Evolutionary conservation across 768 basidiomycete species (phyloP), one percentile per base, ranked within the genome.

Genomic region (Panellus pusillus): DNA sequence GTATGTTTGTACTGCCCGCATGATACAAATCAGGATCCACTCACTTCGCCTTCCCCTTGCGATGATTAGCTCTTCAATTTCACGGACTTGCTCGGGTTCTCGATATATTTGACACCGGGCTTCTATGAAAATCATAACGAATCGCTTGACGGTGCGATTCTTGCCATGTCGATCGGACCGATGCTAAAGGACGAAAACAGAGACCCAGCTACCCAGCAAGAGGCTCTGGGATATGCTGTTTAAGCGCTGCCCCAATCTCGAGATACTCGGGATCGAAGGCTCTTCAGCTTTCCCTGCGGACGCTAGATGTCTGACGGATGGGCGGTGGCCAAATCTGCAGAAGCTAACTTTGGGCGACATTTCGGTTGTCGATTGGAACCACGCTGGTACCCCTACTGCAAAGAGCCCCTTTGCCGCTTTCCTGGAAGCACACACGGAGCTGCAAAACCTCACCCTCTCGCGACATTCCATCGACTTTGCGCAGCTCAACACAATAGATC

Each of bases 161-260:
- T 3, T 14, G 27, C 11, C 35, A 9, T 17, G 41, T 27, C 32
- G 31, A 18, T 7, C 38, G 1, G 9, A 20, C 17, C 20, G n/a
- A 24, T 28, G 17, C 18, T 44, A 20, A 41, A 24, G 11, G 28
- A 18, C 62, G 8, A 9, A 1, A 27, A 11, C 14, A 83, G 80
- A 82, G 57, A 78, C 82, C 55, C 68, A 71, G 54, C 76, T 82
- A 2, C 72, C 78, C 19, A 80, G 76, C 50, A 72, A 71, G 42
- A 74, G 73, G 36, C 70, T 91, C 48, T 87, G 86, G 84, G 77
- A 82, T 56, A 88, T 91, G 89, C 76, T 91, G 43, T 79, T 82
- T 48, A 69, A 72, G 20, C 77, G 76, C 27, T 86, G 83, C 61
- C 86, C 84, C 1, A 74, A 85, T 59, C 76, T 91, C 8, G 81